Evolutionary conservation across 106 monocot species (phyloP).

Genomic region (Iris macrosiphon): DNA sequence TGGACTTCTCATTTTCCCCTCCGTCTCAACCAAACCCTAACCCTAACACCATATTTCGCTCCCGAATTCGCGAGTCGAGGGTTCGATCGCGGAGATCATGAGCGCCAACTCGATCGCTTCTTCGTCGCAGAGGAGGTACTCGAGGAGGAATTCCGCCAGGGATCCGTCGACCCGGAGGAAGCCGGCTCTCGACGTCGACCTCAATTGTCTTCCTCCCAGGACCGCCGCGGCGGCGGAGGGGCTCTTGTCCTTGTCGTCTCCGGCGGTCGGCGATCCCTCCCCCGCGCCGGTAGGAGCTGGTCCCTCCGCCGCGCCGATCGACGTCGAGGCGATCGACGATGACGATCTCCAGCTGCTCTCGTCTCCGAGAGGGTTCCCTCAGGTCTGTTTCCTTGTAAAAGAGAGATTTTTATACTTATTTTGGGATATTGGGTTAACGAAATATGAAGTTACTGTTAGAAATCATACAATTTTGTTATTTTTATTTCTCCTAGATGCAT

Average conservation of each 20-base stretch:
- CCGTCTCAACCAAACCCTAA: no score
- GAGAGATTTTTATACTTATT: neutral
- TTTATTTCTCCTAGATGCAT: no score
- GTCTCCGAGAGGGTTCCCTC: constrained; percentile 10
- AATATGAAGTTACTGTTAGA: no score
- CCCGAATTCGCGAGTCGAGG: no score
- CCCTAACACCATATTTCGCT: no score
- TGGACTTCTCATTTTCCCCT: no score
- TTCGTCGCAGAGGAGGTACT: no score
- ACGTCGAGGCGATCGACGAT: constrained; percentile 15
- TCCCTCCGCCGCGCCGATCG: constrained; percentile 5
- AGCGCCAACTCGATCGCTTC: neutral
- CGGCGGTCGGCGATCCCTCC: neutral
- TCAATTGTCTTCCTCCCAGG: neutral
- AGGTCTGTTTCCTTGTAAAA: constrained; percentile 12
- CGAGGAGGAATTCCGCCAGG: constrained; percentile 1
- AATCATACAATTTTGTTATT: neutral
- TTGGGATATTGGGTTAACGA: neutral
- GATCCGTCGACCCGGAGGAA: constrained; percentile 1
- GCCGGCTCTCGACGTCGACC: neutral
- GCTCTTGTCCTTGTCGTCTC: neutral
- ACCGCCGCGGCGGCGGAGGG: neutral
- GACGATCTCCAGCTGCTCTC: constrained; percentile 19
- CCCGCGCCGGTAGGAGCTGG: neutral
- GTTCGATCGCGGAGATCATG: no score